Conservation (phyloP, 1,139 yeast genomes). For the Taphrina betulina region DNA sequence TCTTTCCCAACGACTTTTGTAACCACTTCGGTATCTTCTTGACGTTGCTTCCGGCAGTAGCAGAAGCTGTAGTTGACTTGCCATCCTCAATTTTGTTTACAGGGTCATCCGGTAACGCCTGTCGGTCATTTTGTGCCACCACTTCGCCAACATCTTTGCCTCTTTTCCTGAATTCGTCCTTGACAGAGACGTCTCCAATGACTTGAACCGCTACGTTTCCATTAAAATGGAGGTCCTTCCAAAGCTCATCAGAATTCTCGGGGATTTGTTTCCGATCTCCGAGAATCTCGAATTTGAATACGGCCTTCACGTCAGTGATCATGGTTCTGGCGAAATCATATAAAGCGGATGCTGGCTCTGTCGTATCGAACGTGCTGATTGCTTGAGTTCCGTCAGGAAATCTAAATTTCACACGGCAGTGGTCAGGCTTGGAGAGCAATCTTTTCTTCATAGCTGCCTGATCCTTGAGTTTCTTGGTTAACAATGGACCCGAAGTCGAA, state of each 20-base stretch:
- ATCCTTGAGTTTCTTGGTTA: constrained; percentile 8
- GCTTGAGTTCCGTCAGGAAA: constrained; percentile 24
- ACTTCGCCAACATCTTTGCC: constrained; percentile 20
- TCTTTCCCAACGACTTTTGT: constrained; percentile 16
- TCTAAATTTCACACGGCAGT: constrained; percentile 16
- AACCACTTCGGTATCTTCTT: constrained; percentile 22
- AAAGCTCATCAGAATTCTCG: not conserved
- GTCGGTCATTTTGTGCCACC: not conserved
- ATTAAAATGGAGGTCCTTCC: constrained; percentile 5
- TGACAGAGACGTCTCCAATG: constrained; percentile 13
- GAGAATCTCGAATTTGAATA: not conserved
- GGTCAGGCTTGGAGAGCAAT: constrained; percentile 10
- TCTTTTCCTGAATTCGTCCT: constrained; percentile 1
- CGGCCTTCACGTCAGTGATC: not conserved
- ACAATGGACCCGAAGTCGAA: constrained; percentile 1
- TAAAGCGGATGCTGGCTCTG: constrained; percentile 2
- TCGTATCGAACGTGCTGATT: constrained; percentile 16
- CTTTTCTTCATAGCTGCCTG: constrained; percentile 15
- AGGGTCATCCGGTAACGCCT: too few species aligned
- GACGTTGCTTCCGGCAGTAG: too few species aligned
- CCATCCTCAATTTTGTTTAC: too few species aligned
- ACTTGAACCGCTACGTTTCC: constrained; percentile 10
- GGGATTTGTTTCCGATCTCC: constrained; percentile 2
- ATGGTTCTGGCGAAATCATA: not conserved
- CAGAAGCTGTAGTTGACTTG: too few species aligned